Percentiles rank a stretch among this genome's conserved stretches.
phyloP scores from a whole-genome alignment of 352 stramenopile species.

The Phytophthora agathidicida region DNA sequence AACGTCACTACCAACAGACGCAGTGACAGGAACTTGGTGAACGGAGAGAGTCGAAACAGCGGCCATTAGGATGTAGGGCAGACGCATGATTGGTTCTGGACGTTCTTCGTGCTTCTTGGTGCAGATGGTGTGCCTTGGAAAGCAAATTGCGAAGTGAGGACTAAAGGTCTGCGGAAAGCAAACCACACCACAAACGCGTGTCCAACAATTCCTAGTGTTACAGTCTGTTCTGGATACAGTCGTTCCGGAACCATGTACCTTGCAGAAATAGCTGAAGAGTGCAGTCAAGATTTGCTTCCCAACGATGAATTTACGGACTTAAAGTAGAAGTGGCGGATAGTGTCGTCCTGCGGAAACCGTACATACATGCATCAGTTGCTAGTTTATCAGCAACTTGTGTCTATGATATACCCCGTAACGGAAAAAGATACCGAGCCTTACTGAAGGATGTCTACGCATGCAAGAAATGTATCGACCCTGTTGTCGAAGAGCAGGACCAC shows the following conservation, averaged over 20 bases:
- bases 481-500: not conserved
- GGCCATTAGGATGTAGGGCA: not conserved
- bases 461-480: not conserved
- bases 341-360: not conserved
- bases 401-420: not conserved
- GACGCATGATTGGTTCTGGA: not conserved
- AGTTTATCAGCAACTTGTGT: not conserved
- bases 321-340: not conserved
- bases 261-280: not conserved
- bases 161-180: too few relatives aligned
- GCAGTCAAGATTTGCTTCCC: not conserved
- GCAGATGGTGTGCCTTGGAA: not conserved
- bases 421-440: not conserved
- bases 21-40: too few relatives aligned
- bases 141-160: not conserved
- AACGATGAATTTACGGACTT: not conserved
- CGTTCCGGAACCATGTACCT: not conserved
- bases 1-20: too few relatives aligned
- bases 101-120: not conserved
- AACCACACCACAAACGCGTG: not conserved
- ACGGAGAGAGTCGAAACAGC: too few relatives aligned
- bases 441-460: not conserved
- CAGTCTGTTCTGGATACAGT: not conserved
- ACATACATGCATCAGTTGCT: not conserved
- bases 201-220: too few relatives aligned